Conservation (phyloP, 805 yeast genomes). For the Clavispora fructus region DNA sequence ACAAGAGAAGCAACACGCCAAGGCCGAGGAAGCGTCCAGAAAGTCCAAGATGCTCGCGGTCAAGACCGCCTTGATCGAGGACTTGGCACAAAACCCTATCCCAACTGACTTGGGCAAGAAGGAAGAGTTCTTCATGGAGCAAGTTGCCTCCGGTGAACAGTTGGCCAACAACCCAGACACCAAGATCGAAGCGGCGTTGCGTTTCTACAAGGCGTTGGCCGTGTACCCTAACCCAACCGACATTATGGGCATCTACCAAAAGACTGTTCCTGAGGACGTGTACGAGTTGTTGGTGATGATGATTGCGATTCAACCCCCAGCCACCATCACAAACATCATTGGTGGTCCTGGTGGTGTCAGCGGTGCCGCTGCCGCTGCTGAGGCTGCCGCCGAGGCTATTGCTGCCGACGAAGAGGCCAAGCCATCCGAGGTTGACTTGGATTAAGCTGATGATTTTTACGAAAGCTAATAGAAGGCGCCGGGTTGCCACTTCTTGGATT, state of each 20-base stretch:
- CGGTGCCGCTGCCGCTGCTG: conserved; percentile 22
- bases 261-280: conserved; percentile 75
- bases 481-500: background rate
- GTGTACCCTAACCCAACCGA: conserved; percentile 95
- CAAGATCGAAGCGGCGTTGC: conserved; percentile 79
- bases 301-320: conserved; percentile 89
- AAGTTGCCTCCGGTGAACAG: conserved; percentile 83
- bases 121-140: conserved; percentile 75
- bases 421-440: conserved; percentile 16
- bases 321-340: conserved; percentile 64
- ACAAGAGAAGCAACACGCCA: conserved; percentile 54
- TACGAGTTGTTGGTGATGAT: conserved; percentile 80
- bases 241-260: conserved; percentile 83
- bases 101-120: conserved; percentile 65
- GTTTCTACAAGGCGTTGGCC: conserved; percentile 88
- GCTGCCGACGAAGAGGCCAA: conserved; percentile 9
- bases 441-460: conserved; percentile 3
- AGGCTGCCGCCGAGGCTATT: conserved; percentile 17
- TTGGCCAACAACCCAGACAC: conserved; percentile 59
- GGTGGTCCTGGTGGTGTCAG: conserved; percentile 25
- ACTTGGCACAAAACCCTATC: conserved; percentile 66
- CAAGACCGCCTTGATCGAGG: conserved; percentile 55
- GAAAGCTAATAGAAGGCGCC: background rate
- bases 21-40: conserved; percentile 51
- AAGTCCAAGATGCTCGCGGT: conserved; percentile 57